These are phyloP conservation scores for Calonectria fujianensis DNA, from an alignment of 2,329 filamentous ascomycete species.

Conservation along the genomic window DNA sequence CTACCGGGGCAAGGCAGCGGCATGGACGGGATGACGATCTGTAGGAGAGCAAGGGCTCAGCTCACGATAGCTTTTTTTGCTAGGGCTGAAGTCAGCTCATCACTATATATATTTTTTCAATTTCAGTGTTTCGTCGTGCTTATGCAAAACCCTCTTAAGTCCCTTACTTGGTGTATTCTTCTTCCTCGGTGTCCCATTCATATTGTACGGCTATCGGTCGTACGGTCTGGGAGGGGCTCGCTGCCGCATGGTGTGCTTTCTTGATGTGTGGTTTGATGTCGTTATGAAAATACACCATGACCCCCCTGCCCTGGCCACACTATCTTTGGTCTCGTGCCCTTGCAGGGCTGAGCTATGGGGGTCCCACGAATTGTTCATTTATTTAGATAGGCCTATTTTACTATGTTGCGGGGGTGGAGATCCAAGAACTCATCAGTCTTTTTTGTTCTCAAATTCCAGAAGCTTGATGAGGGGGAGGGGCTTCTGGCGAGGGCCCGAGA, in stretches of 20 bases:
- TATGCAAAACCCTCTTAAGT: neutral
- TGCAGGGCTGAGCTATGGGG: slow-evolving; percentile 6
- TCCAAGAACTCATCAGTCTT: neutral
- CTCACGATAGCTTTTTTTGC: neutral
- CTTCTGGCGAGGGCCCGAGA: neutral
- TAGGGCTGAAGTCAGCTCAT: neutral
- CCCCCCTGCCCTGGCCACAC: slow-evolving; percentile 15
- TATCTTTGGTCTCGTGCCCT: slow-evolving; percentile 17
- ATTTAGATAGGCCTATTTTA: neutral
- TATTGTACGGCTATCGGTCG: neutral
- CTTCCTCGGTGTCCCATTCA: neutral
- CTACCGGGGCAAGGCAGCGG: slow-evolving; percentile 27
- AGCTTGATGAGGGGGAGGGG: neutral
- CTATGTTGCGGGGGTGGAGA: too few species aligned
- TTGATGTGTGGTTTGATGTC: slow-evolving; percentile 9
- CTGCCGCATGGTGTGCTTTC: slow-evolving; percentile 36
- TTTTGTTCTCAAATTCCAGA: neutral
- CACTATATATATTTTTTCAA: too few species aligned
- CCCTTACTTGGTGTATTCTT: neutral
- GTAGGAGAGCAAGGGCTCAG: neutral
- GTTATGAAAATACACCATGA: slow-evolving; percentile 11
- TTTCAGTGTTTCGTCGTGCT: neutral
- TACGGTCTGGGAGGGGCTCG: neutral
- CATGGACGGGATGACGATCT: neutral
- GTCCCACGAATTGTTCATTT: neutral